A percentile compares a stretch with the other conserved stretches of the same genome.
phyloP scores from a whole-genome alignment of 257 asterid genomes.

The Fraxinus cuspidata region DNA sequence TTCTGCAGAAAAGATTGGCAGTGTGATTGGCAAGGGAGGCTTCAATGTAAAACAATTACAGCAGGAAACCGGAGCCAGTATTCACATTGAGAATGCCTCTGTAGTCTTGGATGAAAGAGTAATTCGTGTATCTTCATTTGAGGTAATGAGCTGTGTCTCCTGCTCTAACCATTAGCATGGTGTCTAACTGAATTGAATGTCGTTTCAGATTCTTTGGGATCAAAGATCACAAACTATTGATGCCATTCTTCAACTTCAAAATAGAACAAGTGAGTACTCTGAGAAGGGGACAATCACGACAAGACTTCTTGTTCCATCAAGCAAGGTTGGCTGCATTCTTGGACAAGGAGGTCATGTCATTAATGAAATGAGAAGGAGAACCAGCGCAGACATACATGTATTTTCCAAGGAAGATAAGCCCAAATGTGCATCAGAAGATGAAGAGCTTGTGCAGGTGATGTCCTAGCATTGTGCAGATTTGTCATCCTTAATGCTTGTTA shows the following conservation, averaged over 20 bases:
- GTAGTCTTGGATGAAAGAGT: conserved; percentile 65
- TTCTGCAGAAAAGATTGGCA: conserved; percentile 67
- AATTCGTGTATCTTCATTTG: conserved; percentile 63
- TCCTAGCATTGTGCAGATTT: neutral
- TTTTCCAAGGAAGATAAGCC: conserved; percentile 73
- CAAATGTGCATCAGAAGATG: conserved; percentile 69
- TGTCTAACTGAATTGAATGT: conserved; percentile 36
- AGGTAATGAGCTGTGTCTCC: conserved; percentile 46
- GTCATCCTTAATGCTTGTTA: neutral
- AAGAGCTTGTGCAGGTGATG: conserved; percentile 92
- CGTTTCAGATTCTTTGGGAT: conserved; percentile 54
- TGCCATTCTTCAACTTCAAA: conserved; percentile 79
- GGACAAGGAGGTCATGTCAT: conserved; percentile 84
- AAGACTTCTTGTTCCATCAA: conserved; percentile 75
- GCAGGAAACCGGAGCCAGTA: conserved; percentile 72
- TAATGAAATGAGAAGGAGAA: conserved; percentile 89
- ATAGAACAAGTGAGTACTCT: conserved; percentile 58
- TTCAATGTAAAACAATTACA: conserved; percentile 61
- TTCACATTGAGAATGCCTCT: conserved; percentile 55
- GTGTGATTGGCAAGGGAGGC: conserved; percentile 90
- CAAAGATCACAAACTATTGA: conserved; percentile 72
- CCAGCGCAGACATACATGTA: conserved; percentile 78
- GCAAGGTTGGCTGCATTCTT: conserved; percentile 86
- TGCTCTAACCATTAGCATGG: conserved; percentile 15
- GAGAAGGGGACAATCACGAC: conserved; percentile 69